Conservation (phyloP, 495 filamentous ascomycete species). For the Lasiosphaeriaceae sp. region DNA sequence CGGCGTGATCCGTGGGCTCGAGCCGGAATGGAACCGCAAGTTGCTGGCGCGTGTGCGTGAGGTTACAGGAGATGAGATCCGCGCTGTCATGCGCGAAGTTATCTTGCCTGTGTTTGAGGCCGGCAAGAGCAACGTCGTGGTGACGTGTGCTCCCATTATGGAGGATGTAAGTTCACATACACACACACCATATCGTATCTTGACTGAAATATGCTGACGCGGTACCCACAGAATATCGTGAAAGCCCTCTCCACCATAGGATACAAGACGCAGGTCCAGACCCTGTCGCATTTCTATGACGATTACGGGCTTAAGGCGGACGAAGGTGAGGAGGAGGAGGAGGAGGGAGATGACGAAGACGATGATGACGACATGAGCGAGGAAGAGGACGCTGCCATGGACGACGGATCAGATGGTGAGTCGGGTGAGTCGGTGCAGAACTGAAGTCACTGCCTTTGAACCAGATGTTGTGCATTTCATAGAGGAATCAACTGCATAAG, state of each 20-base stretch:
- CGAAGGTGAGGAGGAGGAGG: conserved; percentile 64
- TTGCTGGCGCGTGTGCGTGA: conserved; percentile 72
- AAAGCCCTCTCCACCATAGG: conserved; percentile 67
- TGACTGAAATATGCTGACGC: conserved; percentile 17
- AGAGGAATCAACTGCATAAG: too few species aligned
- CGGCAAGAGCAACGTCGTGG: conserved; percentile 71
- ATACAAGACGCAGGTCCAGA: conserved; percentile 71
- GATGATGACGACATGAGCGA: conserved; percentile 45
- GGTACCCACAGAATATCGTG: conserved; percentile 55
- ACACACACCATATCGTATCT: not conserved
- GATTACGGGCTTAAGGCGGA: conserved; percentile 79
- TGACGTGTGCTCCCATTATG: conserved; percentile 86
- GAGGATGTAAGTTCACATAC: conserved; percentile 61
- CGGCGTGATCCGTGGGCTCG: conserved; percentile 70
- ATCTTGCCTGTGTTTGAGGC: conserved; percentile 76
- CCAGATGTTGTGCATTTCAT: too few species aligned
- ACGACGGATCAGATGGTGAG: not conserved
- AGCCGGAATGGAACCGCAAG: conserved; percentile 71
- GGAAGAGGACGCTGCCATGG: conserved; percentile 30
- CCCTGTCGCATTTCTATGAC: conserved; percentile 80
- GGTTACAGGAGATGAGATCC: conserved; percentile 74
- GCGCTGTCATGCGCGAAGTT: conserved; percentile 65
- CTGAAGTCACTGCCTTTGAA: not conserved
- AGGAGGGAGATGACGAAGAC: conserved; percentile 60
- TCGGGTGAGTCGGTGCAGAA: not conserved